These are phyloP conservation scores for Colletotrichum lupini DNA, from an alignment of 2,329 filamentous ascomycete genomes.

Conservation along the genomic window DNA sequence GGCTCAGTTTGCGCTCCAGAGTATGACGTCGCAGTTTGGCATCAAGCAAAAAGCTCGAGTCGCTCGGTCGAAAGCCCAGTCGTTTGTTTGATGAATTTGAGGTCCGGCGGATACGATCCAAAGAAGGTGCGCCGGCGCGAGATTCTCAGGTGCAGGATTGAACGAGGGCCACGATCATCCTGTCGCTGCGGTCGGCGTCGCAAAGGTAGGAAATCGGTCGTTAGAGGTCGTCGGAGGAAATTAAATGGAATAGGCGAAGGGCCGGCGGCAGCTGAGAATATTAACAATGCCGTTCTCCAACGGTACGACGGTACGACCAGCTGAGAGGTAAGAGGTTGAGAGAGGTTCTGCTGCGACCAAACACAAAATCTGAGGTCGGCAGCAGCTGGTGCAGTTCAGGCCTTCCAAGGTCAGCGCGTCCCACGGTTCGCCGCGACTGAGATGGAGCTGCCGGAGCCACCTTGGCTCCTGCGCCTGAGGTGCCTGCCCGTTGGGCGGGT, in stretches of 20 bases:
- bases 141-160: conserved; percentile 28
- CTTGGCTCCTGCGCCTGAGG: conserved; percentile 11
- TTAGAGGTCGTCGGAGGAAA: background rate
- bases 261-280: background rate
- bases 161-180: conserved; percentile 30
- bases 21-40: conserved; percentile 10
- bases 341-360: conserved; percentile 19
- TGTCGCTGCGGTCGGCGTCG: conserved; percentile 25
- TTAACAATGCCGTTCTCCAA: background rate
- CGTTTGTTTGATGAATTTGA: background rate
- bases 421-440: conserved; percentile 32
- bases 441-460: conserved; percentile 33
- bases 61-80: background rate
- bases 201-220: conserved; percentile 16
- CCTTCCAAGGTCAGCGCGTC: conserved; percentile 31
- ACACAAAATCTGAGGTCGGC: conserved; percentile 30
- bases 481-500: conserved; percentile 5
- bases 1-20: conserved; percentile 23
- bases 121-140: conserved; percentile 32
- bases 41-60: conserved; percentile 9
- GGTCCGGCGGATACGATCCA: conserved; percentile 11
- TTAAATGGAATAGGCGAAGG: background rate
- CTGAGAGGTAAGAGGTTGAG: background rate
- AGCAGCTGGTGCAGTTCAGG: conserved; percentile 26
- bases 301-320: background rate